phyloP scores from a whole-genome alignment of 148 eudicot genomes.

The Camellia japonica region DNA sequence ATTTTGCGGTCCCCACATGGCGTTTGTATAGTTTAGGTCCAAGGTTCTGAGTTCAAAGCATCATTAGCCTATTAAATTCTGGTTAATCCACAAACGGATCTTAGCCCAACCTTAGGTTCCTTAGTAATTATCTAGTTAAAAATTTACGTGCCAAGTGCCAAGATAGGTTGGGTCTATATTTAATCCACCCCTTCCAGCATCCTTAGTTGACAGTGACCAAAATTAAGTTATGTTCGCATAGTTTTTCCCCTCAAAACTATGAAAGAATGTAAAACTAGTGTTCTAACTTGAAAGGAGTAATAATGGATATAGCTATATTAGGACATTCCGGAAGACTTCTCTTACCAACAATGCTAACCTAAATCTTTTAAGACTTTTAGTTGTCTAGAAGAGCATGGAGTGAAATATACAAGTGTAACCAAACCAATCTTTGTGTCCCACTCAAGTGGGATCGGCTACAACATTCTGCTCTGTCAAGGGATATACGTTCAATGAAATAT shows the following conservation, averaged over 20 bases:
- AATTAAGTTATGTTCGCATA: neutral
- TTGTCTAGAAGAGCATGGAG: neutral
- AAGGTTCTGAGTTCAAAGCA: too few species aligned
- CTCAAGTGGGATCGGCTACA: too few species aligned
- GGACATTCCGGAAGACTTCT: neutral
- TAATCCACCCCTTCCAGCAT: neutral
- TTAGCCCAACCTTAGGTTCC: too few species aligned
- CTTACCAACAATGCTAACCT: neutral
- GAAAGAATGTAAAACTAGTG: neutral
- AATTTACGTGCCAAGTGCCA: neutral
- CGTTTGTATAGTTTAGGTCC: too few species aligned
- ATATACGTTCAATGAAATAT: neutral
- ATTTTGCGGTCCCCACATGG: too few species aligned
- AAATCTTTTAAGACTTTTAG: neutral
- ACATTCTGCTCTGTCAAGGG: too few species aligned
- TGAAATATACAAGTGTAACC: neutral
- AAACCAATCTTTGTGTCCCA: too few species aligned
- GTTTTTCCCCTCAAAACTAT: neutral
- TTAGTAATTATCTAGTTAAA: too few species aligned
- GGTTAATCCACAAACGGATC: too few species aligned
- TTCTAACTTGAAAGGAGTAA: neutral
- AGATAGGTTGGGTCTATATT: neutral
- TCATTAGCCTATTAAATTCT: too few species aligned
- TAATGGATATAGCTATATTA: neutral
- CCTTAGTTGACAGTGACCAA: neutral